Conservation (phyloP, 352 stramenopile genomes). For the Globisporangium spiculum region DNA sequence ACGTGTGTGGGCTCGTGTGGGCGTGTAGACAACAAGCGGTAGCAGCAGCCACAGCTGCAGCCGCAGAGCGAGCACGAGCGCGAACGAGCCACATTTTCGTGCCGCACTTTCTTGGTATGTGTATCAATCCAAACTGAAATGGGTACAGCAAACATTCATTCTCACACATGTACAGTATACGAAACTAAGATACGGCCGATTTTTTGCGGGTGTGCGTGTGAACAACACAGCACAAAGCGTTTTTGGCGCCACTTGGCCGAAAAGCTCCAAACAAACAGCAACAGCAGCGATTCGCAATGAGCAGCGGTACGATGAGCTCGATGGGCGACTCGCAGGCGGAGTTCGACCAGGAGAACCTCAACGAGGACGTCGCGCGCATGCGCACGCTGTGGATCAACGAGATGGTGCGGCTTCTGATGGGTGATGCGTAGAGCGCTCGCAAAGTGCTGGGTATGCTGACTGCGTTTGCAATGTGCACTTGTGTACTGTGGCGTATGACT, state of each 20-base stretch:
- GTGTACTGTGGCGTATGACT: no score
- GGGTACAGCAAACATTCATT: neutral
- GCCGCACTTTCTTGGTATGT: neutral
- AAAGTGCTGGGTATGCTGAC: no score
- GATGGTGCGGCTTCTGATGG: constrained; percentile 35
- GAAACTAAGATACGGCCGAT: neutral
- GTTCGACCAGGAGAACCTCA: constrained; percentile 71
- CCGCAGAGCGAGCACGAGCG: neutral
- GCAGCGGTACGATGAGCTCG: constrained; percentile 11
- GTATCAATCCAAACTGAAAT: neutral
- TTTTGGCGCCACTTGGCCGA: neutral
- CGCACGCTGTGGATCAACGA: constrained; percentile 80
- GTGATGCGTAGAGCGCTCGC: neutral
- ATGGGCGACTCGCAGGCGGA: constrained; percentile 26
- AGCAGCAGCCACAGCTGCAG: neutral
- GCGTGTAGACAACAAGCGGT: neutral
- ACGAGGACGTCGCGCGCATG: constrained; percentile 77
- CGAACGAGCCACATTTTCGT: neutral
- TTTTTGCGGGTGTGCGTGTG: neutral
- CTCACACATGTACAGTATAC: neutral
- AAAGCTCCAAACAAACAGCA: neutral
- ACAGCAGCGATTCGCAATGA: constrained; percentile 2
- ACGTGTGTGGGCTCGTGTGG: neutral
- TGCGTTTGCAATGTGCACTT: neutral
- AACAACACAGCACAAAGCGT: neutral